Base-by-base conservation (phyloP, 129 eudicot genomes). In the Artemisia argyi region DNA sequence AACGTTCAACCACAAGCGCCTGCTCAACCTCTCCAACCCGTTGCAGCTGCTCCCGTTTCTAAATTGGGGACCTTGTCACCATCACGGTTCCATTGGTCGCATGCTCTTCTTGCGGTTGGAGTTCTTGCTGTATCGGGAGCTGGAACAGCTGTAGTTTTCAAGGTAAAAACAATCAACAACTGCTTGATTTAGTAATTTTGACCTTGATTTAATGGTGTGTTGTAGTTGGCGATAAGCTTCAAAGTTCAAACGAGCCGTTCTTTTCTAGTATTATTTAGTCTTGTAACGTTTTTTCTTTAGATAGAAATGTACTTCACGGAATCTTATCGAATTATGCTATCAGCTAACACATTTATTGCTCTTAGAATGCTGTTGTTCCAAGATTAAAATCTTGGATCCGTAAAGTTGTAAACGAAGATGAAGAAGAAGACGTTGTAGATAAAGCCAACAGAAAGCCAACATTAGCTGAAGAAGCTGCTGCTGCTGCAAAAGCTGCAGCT, bases 371-470 rank as follows among this genome's bases (percentile, higher is more conserved):
- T 71, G 67, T 94, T 61, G 80, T 90, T 67, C 99, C 99, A 49
- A 82, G 91, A 80, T 73, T 90, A 52, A 94, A 90, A 93, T 88
- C 99, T 56, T 94, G 99, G 99, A 81, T 94, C 26, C 89, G 89
- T 26, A 94, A 83, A 87, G 84, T 94, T 79, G 93, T 86, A 66
- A 26, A 68, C 13, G 92, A 86, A 61, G 96, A 90, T 44, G 93
- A 76, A 55, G 97, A 84, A 63, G 97, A 79, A 16, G 83, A 69
- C 61, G 78, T 59, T 63, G 53, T 16, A 28, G 66, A 80, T 68
- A 75, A 79, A 82, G 51, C 78, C 18, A 54, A 81, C 39, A 12
- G 73, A 72, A 89, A 82, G 35, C 89, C 97, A 58, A 87, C 83
- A 70, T n/a, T 84, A 65, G 91, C 87, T 44, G 96, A 90, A 82